Conservation (phyloP, 768 basidiomycete species). For the Podaxis sp. region DNA sequence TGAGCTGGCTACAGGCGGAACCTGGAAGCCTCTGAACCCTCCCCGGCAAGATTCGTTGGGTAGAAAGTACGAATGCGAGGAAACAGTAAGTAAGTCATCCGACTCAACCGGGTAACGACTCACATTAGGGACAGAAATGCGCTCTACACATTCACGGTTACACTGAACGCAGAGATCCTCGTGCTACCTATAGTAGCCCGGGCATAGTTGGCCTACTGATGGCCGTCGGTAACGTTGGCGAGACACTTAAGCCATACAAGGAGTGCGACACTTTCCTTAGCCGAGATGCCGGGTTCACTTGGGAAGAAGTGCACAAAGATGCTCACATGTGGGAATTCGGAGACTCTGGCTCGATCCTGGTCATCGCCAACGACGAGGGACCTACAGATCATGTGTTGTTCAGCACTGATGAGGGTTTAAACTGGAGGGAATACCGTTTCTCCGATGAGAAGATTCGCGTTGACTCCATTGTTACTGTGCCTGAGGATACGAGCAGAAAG, state of each 20-base stretch:
- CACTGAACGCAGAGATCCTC: constrained; percentile 87
- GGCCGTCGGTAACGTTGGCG: constrained; percentile 96
- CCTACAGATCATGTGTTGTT: constrained; percentile 88
- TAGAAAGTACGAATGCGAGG: constrained; percentile 65
- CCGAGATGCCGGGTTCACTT: constrained; percentile 94
- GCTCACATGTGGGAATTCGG: constrained; percentile 98
- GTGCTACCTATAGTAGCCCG: constrained; percentile 92
- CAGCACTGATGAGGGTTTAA: constrained; percentile 85
- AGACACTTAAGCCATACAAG: constrained; percentile 72
- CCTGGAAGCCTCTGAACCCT: constrained; percentile 82
- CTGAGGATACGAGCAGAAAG: constrained; percentile 84
- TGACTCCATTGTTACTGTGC: constrained; percentile 79
- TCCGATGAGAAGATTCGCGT: constrained; percentile 73
- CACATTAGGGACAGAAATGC: constrained; percentile 58
- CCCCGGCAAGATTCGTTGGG: constrained; percentile 78
- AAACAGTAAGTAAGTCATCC: constrained; percentile 47
- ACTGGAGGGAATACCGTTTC: constrained; percentile 89
- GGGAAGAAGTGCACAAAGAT: constrained; percentile 98
- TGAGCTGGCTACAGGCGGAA: constrained; percentile 56
- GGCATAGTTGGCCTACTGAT: constrained; percentile 91
- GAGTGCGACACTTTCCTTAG: constrained; percentile 96
- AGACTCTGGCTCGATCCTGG: constrained; percentile 90
- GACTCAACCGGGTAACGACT: neutral
- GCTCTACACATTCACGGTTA: constrained; percentile 92
- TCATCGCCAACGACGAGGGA: constrained; percentile 95